These are phyloP conservation scores for Cladosporium cucumerinum DNA, from an alignment of 2,329 filamentous ascomycete species.

Conservation along the genomic window DNA sequence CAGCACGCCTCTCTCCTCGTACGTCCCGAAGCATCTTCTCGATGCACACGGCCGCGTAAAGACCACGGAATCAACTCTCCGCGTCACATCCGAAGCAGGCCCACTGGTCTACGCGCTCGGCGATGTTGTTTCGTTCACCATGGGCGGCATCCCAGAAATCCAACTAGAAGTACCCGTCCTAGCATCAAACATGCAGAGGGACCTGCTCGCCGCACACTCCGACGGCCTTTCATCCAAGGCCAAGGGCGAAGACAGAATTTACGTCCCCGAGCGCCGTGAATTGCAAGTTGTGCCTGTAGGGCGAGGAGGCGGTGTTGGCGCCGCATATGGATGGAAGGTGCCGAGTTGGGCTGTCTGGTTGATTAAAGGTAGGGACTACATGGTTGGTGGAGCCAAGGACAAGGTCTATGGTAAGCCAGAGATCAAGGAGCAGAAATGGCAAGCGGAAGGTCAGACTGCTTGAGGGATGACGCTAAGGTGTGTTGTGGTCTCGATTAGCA, in stretches of 20 bases:
- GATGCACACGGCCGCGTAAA: slow-evolving; percentile 45
- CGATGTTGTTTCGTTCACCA: slow-evolving; percentile 41
- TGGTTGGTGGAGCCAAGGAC: slow-evolving; percentile 27
- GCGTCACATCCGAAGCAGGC: slow-evolving; percentile 38
- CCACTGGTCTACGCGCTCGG: slow-evolving; percentile 45
- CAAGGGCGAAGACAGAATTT: slow-evolving; percentile 29
- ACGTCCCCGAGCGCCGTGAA: slow-evolving; percentile 33
- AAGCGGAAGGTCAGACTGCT: background rate
- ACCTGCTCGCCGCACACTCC: slow-evolving; percentile 34
- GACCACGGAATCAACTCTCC: slow-evolving; percentile 42
- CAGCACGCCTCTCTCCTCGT: slow-evolving; percentile 48
- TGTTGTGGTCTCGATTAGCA: background rate
- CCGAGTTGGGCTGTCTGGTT: slow-evolving; percentile 39
- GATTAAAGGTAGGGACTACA: slow-evolving; percentile 39
- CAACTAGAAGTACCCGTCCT: slow-evolving; percentile 36
- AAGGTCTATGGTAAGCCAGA: slow-evolving; percentile 19
- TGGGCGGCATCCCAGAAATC: slow-evolving; percentile 39
- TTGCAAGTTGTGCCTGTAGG: slow-evolving; percentile 41
- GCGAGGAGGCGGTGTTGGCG: slow-evolving; percentile 38
- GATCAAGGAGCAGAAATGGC: slow-evolving; percentile 20
- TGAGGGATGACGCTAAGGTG: background rate
- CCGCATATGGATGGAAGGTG: slow-evolving; percentile 36
- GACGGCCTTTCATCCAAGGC: slow-evolving; percentile 22
- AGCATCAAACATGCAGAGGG: slow-evolving; percentile 43
- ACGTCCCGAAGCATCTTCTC: slow-evolving; percentile 47